Percentiles rank a stretch among this genome's conserved stretches.
phyloP scores from a whole-genome alignment of 352 stramenopile genomes.

The Globisporangium perplexum region DNA sequence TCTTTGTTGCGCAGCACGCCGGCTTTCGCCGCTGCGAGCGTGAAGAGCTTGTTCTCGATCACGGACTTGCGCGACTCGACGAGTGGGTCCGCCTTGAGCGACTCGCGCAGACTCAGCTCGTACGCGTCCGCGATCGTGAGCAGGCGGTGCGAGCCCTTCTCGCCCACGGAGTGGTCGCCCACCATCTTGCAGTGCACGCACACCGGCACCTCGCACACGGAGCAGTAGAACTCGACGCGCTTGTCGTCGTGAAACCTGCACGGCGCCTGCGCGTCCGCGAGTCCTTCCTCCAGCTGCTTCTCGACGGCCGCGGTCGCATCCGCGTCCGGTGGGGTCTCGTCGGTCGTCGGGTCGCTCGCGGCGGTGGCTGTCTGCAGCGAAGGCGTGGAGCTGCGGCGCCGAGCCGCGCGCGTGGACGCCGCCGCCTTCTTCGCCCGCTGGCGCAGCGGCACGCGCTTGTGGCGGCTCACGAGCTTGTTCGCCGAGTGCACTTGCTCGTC shows the following conservation, averaged over 20 bases:
- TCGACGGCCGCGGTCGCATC: slow-evolving; percentile 28
- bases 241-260: slow-evolving; percentile 48
- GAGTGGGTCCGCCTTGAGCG: slow-evolving; percentile 50
- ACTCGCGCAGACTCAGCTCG: slow-evolving; percentile 57
- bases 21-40: slow-evolving; percentile 28
- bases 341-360: not conserved
- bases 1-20: slow-evolving; percentile 35
- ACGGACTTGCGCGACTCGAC: slow-evolving; percentile 59
- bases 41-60: slow-evolving; percentile 49
- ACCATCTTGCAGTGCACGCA: slow-evolving; percentile 84
- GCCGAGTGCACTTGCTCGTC: slow-evolving; percentile 71
- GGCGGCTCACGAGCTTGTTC: slow-evolving; percentile 74
- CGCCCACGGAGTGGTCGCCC: slow-evolving; percentile 71
- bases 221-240: slow-evolving; percentile 75
- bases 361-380: slow-evolving; percentile 10
- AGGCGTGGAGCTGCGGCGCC: slow-evolving; percentile 34
- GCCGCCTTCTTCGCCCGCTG: slow-evolving; percentile 4
- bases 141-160: slow-evolving; percentile 66
- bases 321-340: not conserved
- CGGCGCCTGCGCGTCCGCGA: slow-evolving; percentile 20
- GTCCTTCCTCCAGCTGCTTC: slow-evolving; percentile 43
- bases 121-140: slow-evolving; percentile 62
- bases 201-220: slow-evolving; percentile 45
- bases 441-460: slow-evolving; percentile 41
- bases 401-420: slow-evolving; percentile 6